Evolutionary conservation across 2,329 filamentous ascomycete genomes (phyloP), one percentile per base, ranked within the genome.

Genomic region (Aspergillus alliaceus): DNA sequence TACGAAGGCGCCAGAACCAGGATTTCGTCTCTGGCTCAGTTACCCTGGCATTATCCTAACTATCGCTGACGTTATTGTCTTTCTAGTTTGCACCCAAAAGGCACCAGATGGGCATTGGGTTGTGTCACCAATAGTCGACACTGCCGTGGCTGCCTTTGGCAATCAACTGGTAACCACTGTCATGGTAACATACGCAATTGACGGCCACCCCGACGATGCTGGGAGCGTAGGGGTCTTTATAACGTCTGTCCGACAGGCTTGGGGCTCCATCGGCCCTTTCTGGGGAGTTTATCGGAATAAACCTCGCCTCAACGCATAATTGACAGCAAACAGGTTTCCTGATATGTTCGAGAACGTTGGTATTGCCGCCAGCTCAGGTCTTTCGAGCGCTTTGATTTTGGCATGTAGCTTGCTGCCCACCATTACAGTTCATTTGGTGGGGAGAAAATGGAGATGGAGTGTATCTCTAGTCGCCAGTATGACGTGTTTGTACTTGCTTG

Each of bases 131-230:
- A 73, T 86, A n/a, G 67, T 87, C 6, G 84, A 84, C 6, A 79
- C 77, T 6, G 84, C 76, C 2, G 79, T 84, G 56, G 76, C 75
- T 0, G 80, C 79, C 0, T 80, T 77, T 8, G 85, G 85, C 0
- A 86, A 86, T 59, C 85, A 87, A 70, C 79, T 88, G 29, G 78
- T 87, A 15, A 87, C 85, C 0, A 87, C 85, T 0, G 81, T 87
- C 1, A 68, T 86, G 57, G 80, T 86, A 44, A 88, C 85, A 0
- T 87, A 73, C 65, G 80, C 84, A 0, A 79, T 87, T 1, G 84
- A 87, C 64, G 84, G 81, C 61, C 81, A 83, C 61, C 78, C 76
- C 0, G 73, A 82, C 34, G 80, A 86, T 51, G 77, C 83, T 0
- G 81, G 79, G 2, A 81, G 79, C 52, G 77, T 87, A 15, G 84